Percentiles rank a stretch among this genome's conserved stretches.
Conservation (phyloP, 2,329 filamentous ascomycete genomes). For the Epichloe baconii region DNA sequence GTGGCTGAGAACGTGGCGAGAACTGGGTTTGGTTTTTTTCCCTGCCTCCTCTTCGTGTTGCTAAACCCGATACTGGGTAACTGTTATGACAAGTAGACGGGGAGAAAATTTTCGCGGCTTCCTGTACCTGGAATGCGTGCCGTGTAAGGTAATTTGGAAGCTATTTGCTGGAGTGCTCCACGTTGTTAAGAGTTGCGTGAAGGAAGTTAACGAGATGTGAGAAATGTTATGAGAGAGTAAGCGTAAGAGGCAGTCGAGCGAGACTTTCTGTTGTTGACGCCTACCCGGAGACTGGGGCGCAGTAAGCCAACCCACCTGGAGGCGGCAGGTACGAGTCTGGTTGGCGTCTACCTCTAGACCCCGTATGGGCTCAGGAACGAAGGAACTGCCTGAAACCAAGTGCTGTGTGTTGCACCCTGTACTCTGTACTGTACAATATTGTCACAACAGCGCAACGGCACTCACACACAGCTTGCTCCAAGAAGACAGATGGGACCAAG, state of each 20-base stretch:
- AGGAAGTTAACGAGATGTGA: not conserved
- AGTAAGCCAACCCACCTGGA: not conserved
- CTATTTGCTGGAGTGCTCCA: not conserved
- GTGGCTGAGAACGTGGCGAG: slow-evolving; percentile 33
- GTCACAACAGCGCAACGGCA: too few species aligned
- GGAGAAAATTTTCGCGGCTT: not conserved
- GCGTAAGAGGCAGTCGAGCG: not conserved
- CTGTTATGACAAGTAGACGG: not conserved
- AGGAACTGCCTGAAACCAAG: not conserved
- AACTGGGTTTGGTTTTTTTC: slow-evolving; percentile 20
- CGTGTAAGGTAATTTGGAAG: not conserved
- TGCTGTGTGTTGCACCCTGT: not conserved
- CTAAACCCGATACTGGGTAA: slow-evolving; percentile 4
- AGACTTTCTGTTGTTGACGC: slow-evolving; percentile 3
- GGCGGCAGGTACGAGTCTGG: not conserved
- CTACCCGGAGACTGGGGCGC: not conserved
- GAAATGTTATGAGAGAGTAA: slow-evolving; percentile 1
- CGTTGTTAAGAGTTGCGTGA: not conserved
- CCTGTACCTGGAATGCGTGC: not conserved
- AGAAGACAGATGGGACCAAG: not conserved
- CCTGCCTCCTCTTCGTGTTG: slow-evolving; percentile 1
- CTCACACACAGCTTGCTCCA: not conserved
- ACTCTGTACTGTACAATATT: too few species aligned
- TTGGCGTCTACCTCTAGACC: not conserved
- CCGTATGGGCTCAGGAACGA: not conserved